phyloP scores from a whole-genome alignment of 2,329 filamentous ascomycete species.

The Huntiella bhutanensis region DNA sequence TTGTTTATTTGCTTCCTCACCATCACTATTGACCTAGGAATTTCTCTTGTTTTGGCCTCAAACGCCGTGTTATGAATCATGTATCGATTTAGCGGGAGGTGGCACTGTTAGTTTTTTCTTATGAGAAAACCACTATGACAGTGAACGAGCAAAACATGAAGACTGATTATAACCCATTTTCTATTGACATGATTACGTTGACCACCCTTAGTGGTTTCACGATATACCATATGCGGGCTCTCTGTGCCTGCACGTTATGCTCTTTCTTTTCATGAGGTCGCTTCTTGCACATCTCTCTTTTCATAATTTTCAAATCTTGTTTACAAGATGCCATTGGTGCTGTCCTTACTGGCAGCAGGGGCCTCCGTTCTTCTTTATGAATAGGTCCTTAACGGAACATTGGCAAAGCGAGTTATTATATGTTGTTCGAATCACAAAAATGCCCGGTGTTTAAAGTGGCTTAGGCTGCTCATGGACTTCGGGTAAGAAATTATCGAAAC shows the following conservation, averaged over 20 bases:
- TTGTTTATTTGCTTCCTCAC: no score
- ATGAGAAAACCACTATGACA: conserved; percentile 1
- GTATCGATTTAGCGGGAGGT: no score
- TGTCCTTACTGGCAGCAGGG: conserved; percentile 43
- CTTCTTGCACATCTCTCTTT: background rate
- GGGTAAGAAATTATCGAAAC: conserved; percentile 25
- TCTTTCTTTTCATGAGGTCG: no score
- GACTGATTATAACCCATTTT: background rate
- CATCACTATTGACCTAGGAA: no score
- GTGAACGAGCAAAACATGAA: background rate
- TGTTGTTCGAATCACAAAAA: conserved; percentile 8
- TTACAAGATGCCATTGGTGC: conserved; percentile 39
- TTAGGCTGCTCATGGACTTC: conserved; percentile 19
- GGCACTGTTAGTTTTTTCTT: conserved; percentile 1
- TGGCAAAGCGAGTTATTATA: conserved; percentile 32
- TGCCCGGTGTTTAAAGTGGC: conserved; percentile 2
- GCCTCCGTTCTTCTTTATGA: conserved; percentile 32
- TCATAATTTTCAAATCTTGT: background rate
- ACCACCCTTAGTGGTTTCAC: background rate
- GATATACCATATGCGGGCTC: background rate
- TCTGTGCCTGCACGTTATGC: no score
- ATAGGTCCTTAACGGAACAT: conserved; percentile 52
- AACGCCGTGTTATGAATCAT: no score
- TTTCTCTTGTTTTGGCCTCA: no score
- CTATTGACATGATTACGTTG: background rate